These are phyloP conservation scores for Aspergillus ostianus DNA, from an alignment of 495 filamentous ascomycete species.

Conservation along the genomic window DNA sequence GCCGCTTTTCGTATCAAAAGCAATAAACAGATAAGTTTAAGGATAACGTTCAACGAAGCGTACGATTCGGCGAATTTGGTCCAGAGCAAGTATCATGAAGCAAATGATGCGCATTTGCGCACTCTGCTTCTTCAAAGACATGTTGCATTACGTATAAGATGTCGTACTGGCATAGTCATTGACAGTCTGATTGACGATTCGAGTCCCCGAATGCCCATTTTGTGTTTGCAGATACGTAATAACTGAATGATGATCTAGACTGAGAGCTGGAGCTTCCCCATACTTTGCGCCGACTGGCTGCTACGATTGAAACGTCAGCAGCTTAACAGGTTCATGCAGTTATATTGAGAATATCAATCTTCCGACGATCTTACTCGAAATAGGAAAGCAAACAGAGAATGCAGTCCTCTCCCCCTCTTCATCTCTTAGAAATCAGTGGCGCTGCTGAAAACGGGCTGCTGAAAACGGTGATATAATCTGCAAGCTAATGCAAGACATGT, in stretches of 20 bases:
- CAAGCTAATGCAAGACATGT: neutral
- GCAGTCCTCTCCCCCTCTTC: neutral
- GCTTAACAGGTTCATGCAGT: neutral
- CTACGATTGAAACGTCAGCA: neutral
- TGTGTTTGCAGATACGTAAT: neutral
- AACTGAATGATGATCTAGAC: neutral
- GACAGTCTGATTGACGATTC: neutral
- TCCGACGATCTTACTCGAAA: neutral
- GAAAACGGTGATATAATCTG: neutral
- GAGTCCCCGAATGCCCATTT: neutral
- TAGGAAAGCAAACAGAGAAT: neutral
- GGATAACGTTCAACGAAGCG: too few relatives aligned
- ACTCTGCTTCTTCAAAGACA: neutral
- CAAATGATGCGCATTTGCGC: neutral
- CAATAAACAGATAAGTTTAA: neutral
- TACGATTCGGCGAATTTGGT: neutral
- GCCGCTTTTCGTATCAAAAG: neutral
- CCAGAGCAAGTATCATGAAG: neutral
- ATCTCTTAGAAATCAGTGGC: neutral
- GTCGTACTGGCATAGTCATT: neutral
- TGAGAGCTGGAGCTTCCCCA: neutral
- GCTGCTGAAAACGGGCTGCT: too few relatives aligned
- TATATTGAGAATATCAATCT: neutral
- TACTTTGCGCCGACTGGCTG: neutral
- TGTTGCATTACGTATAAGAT: too few relatives aligned